A percentile compares a stretch with the other conserved stretches of the same genome.
phyloP scores from a whole-genome alignment of 148 eudicot species.

The Nepenthes gracilis region DNA sequence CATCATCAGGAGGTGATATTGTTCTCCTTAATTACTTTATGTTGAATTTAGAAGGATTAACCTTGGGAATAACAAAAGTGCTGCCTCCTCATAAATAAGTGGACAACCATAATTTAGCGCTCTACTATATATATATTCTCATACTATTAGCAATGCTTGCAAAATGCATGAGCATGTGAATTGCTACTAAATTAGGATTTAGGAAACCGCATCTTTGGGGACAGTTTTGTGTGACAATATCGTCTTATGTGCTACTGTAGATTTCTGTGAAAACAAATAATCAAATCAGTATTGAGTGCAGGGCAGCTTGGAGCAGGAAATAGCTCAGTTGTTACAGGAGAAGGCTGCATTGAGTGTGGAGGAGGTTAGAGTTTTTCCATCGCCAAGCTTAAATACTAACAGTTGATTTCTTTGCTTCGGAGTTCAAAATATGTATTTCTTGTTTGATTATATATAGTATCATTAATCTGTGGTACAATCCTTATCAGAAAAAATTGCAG shows the following conservation, averaged over 20 bases:
- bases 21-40: not conserved
- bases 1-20: constrained; percentile 58
- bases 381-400: not conserved
- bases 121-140: no score
- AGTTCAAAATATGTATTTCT: not conserved
- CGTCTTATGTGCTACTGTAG: not conserved
- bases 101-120: not conserved
- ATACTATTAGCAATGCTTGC: no score
- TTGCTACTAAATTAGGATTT: not conserved
- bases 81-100: not conserved
- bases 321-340: constrained; percentile 39
- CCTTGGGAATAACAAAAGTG: not conserved
- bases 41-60: not conserved
- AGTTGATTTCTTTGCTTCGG: not conserved
- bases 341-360: constrained; percentile 23
- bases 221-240: no score
- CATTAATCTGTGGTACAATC: not conserved
- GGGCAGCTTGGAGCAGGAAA: constrained; percentile 42
- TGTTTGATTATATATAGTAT: not conserved
- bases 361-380: constrained; percentile 24
- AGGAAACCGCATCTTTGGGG: not conserved
- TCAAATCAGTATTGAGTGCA: constrained; percentile 16
- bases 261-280: not conserved
- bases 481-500: constrained; percentile 21
- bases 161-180: no score